Evolutionary conservation across 352 stramenopile species (phyloP).

Genomic region (Blastocystis sp.): DNA sequence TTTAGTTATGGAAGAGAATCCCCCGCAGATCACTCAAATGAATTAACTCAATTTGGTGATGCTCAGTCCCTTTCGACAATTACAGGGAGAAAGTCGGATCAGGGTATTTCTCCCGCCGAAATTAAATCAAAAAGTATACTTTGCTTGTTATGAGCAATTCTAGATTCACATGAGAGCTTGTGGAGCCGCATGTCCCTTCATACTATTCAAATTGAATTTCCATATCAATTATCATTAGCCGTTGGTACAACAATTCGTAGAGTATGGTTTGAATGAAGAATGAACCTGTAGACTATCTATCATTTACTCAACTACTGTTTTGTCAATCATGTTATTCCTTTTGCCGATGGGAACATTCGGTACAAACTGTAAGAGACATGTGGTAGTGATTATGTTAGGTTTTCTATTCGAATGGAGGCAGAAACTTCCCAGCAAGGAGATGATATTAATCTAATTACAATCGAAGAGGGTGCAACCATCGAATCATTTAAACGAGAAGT

Average conservation of each 20-base stretch:
- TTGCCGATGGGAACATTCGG: slow-evolving; percentile 21
- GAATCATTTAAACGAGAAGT: slow-evolving; percentile 37
- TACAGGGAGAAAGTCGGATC: no score
- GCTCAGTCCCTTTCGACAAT: no score
- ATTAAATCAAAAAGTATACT: no score
- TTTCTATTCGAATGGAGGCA: slow-evolving; percentile 26
- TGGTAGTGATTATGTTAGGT: neutral
- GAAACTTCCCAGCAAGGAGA: neutral
- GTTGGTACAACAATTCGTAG: slow-evolving; percentile 55
- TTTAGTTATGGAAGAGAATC: neutral
- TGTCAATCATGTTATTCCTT: slow-evolving; percentile 10
- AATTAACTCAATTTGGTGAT: no score
- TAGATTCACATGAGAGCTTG: no score
- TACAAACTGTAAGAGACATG: neutral
- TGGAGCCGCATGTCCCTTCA: no score
- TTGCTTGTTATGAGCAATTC: no score
- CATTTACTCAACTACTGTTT: slow-evolving; percentile 59
- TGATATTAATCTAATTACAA: neutral
- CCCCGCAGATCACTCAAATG: neutral
- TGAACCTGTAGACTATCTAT: slow-evolving; percentile 14
- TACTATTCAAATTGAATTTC: no score
- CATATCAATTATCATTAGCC: neutral
- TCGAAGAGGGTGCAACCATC: slow-evolving; percentile 20
- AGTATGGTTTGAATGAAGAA: neutral
- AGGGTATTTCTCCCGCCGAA: no score